Conservation (phyloP, 345 rosid genomes). For the Cardiospermum halicacabum region DNA sequence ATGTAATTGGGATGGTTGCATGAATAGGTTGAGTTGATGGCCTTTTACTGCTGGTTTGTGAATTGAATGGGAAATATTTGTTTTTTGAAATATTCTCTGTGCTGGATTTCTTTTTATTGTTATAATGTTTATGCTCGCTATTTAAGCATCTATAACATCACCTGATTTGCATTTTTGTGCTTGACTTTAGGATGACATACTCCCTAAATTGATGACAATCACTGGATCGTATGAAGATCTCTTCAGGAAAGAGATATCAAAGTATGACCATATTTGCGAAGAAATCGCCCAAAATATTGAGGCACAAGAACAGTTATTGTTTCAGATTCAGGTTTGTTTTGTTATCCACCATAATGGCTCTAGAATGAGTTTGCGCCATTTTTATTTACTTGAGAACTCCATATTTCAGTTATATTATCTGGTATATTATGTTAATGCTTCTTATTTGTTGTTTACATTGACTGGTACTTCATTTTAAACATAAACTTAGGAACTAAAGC, state of each 20-base stretch:
- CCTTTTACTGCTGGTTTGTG: not conserved
- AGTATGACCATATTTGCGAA: slow-evolving; percentile 78
- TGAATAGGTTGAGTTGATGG: not conserved
- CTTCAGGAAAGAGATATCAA: slow-evolving; percentile 87
- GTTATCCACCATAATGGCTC: not conserved
- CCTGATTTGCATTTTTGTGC: slow-evolving; percentile 2
- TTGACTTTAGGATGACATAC: slow-evolving; percentile 81
- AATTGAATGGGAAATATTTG: not conserved
- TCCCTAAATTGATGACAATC: slow-evolving; percentile 90
- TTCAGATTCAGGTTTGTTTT: slow-evolving; percentile 81
- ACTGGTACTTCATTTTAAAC: not conserved
- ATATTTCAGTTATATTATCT: not conserved
- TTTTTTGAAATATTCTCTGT: too few relatives aligned
- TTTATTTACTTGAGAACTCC: slow-evolving; percentile 1
- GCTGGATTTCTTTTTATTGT: not conserved
- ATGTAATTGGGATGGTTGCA: not conserved
- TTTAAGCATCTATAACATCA: not conserved
- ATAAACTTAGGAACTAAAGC: not conserved
- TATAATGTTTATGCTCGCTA: not conserved
- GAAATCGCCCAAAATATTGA: slow-evolving; percentile 86
- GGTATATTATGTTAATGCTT: not conserved
- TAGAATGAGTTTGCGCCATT: not conserved
- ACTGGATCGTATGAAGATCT: slow-evolving; percentile 92
- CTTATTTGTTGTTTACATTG: slow-evolving; percentile 1
- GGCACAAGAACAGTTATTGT: slow-evolving; percentile 79